Conservation (phyloP, 116 monocot genomes). For the Posidonia oceanica region DNA sequence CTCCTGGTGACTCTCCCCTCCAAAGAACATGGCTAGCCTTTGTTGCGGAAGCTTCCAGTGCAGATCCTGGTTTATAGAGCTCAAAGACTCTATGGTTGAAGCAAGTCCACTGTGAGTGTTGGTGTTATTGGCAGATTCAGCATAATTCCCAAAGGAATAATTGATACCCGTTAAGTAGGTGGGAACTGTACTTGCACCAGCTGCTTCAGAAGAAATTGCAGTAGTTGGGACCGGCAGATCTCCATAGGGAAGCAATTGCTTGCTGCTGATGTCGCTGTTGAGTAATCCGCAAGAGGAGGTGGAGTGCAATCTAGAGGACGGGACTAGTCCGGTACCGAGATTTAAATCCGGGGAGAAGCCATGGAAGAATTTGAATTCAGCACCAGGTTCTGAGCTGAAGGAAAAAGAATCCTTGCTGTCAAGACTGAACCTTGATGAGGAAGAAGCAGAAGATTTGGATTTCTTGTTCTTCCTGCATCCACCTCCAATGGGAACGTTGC, state of each 20-base stretch:
- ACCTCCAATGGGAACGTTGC: constrained; percentile 61
- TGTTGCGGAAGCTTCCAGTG: constrained; percentile 82
- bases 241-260: constrained; percentile 16
- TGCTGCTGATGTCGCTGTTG: background rate
- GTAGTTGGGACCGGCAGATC: constrained; percentile 1
- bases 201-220: background rate
- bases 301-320: constrained; percentile 13
- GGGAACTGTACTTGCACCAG: constrained; percentile 9
- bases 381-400: background rate
- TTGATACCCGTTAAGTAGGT: constrained; percentile 5
- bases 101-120: constrained; percentile 16
- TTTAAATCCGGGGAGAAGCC: constrained; percentile 20
- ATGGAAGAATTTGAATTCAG: constrained; percentile 14
- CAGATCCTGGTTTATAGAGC: constrained; percentile 55
- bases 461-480: constrained; percentile 65
- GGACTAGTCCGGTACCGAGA: constrained; percentile 18
- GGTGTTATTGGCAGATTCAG: background rate
- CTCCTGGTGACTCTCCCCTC: constrained; percentile 4
- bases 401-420: background rate
- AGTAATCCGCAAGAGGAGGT: background rate
- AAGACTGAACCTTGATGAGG: background rate
- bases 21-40: constrained; percentile 43
- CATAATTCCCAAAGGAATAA: constrained; percentile 5
- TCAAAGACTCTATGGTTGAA: constrained; percentile 56
- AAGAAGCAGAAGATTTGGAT: constrained; percentile 16